Base-by-base conservation (phyloP, 176 grass and related monocot species). In the Eragrostis nindensis region DNA sequence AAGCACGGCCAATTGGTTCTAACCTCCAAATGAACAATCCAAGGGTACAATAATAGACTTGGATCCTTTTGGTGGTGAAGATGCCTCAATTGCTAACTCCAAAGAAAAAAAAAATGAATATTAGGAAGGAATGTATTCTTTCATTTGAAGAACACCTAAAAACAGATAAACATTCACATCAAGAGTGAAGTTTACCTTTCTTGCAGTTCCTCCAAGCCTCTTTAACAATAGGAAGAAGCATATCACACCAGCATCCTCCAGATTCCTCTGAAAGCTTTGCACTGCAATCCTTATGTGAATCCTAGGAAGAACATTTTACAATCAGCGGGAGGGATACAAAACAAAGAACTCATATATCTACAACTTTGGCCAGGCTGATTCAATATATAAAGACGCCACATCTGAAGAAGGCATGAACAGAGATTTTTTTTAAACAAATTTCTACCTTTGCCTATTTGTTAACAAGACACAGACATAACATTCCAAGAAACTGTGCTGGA, bases 131-230 rank as follows among this genome's bases (percentile, higher is more conserved):
- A 70, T 68, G 6, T 7, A n/a, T n/a, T n/a, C n/a, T n/a, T n/a
- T 36, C 29, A 85, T 62, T 47, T 85, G 32, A 12, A 86, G 22
- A 46, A 47, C 5, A 55, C 4, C 80, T 27, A 61, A 63, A 47
- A 77, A 47, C 56, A 13, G 53, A 22, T 32, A 27, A 70, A 67
- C 70, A 67, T 2, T 62, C 68, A 21, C n/a, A 53, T 25, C 39
- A 80, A 74, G 50, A 84, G 64, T 29, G 16, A 85, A 40, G 68
- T 83, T 17, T 88, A 92, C 93, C 97, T 93, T 90, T 93, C 88
- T 93, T 99, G 89, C 93, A 99, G 54, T 85, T 91, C 60, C 62
- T 93, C 97, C 93, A 99, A 66, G 84, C 82, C 78, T 96, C 91
- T 78, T 91, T 90, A 82, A 99, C n/a, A 65, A 91, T 84, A 74